Evolutionary conservation across 2,329 filamentous ascomycete species (phyloP), one percentile per base, ranked within the genome.

Genomic region (Microsporum ferrugineum): DNA sequence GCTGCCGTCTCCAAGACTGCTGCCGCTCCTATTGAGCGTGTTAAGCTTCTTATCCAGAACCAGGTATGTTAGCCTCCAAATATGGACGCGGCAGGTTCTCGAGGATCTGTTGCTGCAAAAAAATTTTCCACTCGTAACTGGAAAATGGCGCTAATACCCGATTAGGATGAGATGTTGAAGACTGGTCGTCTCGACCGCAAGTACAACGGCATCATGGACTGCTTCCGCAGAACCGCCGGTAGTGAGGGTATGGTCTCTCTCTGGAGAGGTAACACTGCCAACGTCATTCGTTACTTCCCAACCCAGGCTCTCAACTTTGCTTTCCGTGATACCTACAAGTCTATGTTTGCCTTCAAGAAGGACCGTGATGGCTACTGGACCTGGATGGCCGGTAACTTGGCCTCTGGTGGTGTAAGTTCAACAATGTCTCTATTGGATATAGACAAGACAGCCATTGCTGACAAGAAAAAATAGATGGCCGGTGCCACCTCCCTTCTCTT

Each of bases 321-420:
- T 79, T 99, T 99, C 94, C 94, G 94, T 81, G 94, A 99, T 82
- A 96, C 95, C 87, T 99, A 96, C 91, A 99, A 99, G 91, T 85
- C 88, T 77, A 95, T 99, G 91, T 99, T 99, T 88, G 89, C 90
- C 78, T 99, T 90, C 91, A 99, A 97, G 91, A 97, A 97, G 89
- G 94, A 99, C 68, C 88, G 87, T 82, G 94, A 99, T 79, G 94
- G 94, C 76, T 99, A 99, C 81, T 84, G 81, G 78, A 91, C 91
- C 88, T 99, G 94, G 94, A 97, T 99, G 94, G 85, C 84, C 71
- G 94, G 94, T 86, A 99, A 99, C 90, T 84, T 99, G 82, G 94
- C 94, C 77, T 99, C 94, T 75, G 94, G 94, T 90, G 94, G 94
- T 96, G 91, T 90, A 88, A 78, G 87, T 87, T 51, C 17, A 23